Conservation (phyloP, 2,329 filamentous ascomycete genomes). For the Diaporthe vexans region DNA sequence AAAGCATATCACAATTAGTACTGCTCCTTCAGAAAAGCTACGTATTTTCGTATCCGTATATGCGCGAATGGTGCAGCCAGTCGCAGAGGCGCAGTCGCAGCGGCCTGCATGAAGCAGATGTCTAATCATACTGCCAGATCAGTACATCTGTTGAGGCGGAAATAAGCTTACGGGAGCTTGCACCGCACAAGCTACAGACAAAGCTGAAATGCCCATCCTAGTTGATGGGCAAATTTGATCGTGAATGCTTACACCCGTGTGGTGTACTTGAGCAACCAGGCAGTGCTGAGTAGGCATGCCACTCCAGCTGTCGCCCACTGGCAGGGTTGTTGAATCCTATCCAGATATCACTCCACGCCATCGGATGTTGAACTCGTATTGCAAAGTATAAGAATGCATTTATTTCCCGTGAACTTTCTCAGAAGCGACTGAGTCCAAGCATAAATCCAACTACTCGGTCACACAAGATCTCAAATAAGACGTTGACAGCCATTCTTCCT, state of each 20-base stretch:
- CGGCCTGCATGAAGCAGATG: not conserved
- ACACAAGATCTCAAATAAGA: not conserved
- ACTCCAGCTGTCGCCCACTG: not conserved
- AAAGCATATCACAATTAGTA: not conserved
- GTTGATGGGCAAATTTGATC: not conserved
- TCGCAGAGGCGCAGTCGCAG: constrained; percentile 23
- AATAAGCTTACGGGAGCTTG: constrained; percentile 24
- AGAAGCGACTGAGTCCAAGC: not conserved
- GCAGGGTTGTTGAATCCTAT: constrained; percentile 9
- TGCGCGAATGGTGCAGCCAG: constrained; percentile 13
- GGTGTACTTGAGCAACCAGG: constrained; percentile 6
- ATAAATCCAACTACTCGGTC: not conserved
- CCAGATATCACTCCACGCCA: constrained; percentile 6
- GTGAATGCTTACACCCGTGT: constrained; percentile 8
- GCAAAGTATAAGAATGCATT: not conserved
- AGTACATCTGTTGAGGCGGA: not conserved
- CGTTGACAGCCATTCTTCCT: not conserved
- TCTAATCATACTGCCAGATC: not conserved
- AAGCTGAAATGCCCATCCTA: not conserved
- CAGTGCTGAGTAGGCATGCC: constrained; percentile 13
- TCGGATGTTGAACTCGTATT: not conserved
- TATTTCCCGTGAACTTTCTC: not conserved
- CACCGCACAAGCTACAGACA: constrained; percentile 3
- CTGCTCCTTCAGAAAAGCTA: not conserved
- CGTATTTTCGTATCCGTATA: constrained; percentile 21